Evolutionary conservation across 441 rosid genomes (phyloP).

Genomic region (Eutrema salsugineum): DNA sequence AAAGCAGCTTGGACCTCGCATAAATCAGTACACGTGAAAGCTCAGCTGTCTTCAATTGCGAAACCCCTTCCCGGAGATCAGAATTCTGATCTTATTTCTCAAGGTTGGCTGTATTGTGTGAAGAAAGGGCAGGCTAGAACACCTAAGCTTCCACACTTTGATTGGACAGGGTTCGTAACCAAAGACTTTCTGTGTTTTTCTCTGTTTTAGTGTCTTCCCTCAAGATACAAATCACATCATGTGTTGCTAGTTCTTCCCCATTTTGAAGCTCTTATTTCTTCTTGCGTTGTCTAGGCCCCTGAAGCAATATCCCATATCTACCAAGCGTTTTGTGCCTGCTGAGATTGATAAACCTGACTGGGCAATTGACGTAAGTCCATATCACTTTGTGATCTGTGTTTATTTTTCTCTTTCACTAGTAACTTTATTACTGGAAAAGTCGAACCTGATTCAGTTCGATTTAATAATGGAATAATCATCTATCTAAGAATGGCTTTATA

Average conservation of each 20-base stretch:
- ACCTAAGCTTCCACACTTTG: conserved; percentile 70
- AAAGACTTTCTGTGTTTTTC: neutral
- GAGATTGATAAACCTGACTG: conserved; percentile 79
- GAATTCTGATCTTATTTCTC: conserved; percentile 40
- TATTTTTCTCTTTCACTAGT: neutral
- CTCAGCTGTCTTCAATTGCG: conserved; percentile 51
- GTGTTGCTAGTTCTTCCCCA: neutral
- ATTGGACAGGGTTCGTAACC: conserved; percentile 87
- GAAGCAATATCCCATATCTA: conserved; percentile 84
- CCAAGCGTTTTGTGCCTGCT: conserved; percentile 57
- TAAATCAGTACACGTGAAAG: conserved; percentile 77
- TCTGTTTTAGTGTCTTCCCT: neutral
- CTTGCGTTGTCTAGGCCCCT: conserved; percentile 46
- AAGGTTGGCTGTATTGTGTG: conserved; percentile 82
- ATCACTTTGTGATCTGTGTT: neutral
- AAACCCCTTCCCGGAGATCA: conserved; percentile 37
- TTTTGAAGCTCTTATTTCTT: neutral
- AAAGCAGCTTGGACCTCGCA: conserved; percentile 93
- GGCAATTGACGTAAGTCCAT: conserved; percentile 79
- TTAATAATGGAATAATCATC: neutral
- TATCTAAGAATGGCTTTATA: neutral
- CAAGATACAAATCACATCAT: neutral
- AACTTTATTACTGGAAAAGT: neutral
- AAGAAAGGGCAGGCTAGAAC: conserved; percentile 69
- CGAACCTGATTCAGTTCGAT: neutral